Conservation (phyloP, 495 filamentous ascomycete species). For the Neurospora sp. region DNA sequence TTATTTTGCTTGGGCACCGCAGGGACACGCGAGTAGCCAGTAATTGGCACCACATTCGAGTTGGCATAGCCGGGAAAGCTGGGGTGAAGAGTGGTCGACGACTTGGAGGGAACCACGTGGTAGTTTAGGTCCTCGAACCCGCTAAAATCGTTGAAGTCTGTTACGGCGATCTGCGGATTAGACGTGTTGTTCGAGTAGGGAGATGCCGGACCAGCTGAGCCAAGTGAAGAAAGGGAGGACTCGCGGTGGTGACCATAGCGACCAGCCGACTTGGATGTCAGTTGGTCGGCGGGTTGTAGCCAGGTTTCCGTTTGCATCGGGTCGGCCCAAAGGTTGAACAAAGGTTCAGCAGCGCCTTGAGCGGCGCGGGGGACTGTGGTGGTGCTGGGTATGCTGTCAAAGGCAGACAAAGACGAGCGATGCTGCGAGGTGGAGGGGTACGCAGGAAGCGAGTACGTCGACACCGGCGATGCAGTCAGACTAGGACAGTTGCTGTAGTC, state of each 20-base stretch:
- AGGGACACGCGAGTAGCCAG: conserved; percentile 18
- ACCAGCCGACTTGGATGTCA: conserved; percentile 30
- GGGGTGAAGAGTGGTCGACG: conserved; percentile 26
- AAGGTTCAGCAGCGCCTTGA: conserved; percentile 4
- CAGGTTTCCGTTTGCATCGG: conserved; percentile 38
- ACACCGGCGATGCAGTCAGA: conserved; percentile 21
- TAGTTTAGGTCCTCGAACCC: conserved; percentile 31
- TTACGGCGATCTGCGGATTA: conserved; percentile 43
- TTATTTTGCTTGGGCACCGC: conserved; percentile 22
- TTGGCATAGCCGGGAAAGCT: conserved; percentile 18
- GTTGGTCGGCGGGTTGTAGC: conserved; percentile 24
- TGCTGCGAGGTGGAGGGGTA: conserved; percentile 14
- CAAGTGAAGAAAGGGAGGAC: conserved; percentile 44
- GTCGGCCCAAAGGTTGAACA: conserved; percentile 12
- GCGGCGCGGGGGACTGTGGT: conserved; percentile 19
- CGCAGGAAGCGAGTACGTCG: conserved; percentile 22
- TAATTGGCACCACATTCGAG: conserved; percentile 9
- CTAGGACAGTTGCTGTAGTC: conserved; percentile 13
- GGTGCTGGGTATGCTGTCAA: conserved; percentile 27
- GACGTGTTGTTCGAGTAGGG: conserved; percentile 41
- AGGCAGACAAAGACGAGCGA: conserved; percentile 27
- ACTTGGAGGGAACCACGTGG: conserved; percentile 24
- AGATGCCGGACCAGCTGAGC: conserved; percentile 44
- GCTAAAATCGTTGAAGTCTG: conserved; percentile 31
- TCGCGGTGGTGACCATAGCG: conserved; percentile 42